Evolutionary conservation across 192 early-diverging fungal species (phyloP).

Genomic region (Irineochytrium annulatum): DNA sequence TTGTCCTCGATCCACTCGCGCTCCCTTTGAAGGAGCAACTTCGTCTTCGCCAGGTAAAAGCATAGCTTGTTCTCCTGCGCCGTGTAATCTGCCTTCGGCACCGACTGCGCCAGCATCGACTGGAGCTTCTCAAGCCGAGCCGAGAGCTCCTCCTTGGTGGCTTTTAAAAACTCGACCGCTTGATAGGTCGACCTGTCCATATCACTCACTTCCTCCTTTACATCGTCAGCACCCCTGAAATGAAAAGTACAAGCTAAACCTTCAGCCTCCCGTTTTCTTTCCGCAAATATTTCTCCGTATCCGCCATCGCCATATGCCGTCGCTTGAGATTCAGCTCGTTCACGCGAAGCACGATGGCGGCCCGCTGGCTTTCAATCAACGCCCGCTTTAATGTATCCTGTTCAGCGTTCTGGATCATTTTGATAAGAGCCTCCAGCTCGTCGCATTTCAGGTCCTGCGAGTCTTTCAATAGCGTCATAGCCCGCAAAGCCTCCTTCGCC

Average conservation of each 20-base stretch:
- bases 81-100: conserved; percentile 26
- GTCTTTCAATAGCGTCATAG: conserved; percentile 5
- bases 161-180: conserved; percentile 29
- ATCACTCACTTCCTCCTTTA: conserved; percentile 29
- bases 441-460: too few species aligned
- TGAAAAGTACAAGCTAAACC: background rate
- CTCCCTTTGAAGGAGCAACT: conserved; percentile 36
- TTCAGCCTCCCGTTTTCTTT: conserved; percentile 35
- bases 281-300: conserved; percentile 26
- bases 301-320: conserved; percentile 27
- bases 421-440: conserved; percentile 20
- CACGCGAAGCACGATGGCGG: conserved; percentile 31
- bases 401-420: conserved; percentile 11
- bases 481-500: conserved; percentile 8
- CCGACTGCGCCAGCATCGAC: conserved; percentile 21
- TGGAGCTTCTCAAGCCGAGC: conserved; percentile 10
- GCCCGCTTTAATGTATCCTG: conserved; percentile 23
- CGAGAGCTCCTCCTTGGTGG: conserved; percentile 13
- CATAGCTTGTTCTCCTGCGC: conserved; percentile 28
- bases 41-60: conserved; percentile 31
- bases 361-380: conserved; percentile 36
- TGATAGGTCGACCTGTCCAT: conserved; percentile 34
- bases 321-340: conserved; percentile 41
- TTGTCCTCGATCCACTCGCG: conserved; percentile 30
- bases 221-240: conserved; percentile 1